A percentile compares a stretch with the other conserved stretches of the same genome.
Conservation (phyloP, 345 rosid genomes). For the Eucalyptus curtisii region DNA sequence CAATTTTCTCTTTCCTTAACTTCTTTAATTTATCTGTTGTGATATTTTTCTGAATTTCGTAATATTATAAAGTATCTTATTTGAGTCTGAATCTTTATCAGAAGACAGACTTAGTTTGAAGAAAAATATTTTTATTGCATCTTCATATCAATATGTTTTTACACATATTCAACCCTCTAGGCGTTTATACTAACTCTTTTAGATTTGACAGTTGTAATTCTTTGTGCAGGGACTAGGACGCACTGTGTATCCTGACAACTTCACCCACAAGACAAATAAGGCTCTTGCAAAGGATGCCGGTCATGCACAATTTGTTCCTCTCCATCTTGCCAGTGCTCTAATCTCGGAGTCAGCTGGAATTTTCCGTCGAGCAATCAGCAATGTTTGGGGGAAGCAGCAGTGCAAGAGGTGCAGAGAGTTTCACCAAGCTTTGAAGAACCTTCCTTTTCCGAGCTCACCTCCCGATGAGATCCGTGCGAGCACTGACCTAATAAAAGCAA, state of each 20-base stretch:
- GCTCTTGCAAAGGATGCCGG: slow-evolving; percentile 48
- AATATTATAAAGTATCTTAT: no score
- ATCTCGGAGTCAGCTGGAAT: slow-evolving; percentile 55
- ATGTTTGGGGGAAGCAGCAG: slow-evolving; percentile 49
- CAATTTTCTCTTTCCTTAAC: no score
- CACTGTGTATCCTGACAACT: slow-evolving; percentile 71
- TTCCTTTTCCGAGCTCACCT: slow-evolving; percentile 65
- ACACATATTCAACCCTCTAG: no score
- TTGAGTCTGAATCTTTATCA: no score
- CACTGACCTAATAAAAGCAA: slow-evolving; percentile 46
- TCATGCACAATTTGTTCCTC: slow-evolving; percentile 79
- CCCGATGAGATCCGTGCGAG: slow-evolving; percentile 60
- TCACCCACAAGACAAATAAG: slow-evolving; percentile 86
- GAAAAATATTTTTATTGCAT: no score
- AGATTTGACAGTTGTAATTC: background rate
- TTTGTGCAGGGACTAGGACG: background rate
- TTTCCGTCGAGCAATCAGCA: slow-evolving; percentile 45
- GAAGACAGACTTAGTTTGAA: no score
- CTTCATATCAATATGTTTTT: no score
- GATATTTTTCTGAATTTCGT: no score
- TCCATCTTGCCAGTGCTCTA: slow-evolving; percentile 60
- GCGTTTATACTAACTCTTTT: no score
- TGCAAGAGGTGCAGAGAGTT: slow-evolving; percentile 47
- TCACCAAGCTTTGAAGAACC: slow-evolving; percentile 54
- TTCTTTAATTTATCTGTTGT: no score